Base-by-base conservation (phyloP, 805 yeast species). In the Pachysolen tannophilus region DNA sequence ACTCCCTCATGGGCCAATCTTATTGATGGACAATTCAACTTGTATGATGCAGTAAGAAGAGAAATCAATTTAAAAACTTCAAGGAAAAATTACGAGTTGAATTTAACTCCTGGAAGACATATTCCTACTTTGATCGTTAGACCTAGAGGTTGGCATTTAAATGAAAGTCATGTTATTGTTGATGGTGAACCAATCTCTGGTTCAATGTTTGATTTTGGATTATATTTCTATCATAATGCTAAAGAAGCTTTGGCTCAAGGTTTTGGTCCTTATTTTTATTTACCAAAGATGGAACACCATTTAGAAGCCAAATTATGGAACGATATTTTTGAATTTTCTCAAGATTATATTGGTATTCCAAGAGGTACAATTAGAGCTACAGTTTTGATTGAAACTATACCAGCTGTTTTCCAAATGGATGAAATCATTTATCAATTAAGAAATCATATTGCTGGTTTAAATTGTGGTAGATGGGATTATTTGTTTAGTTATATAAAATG, bases 401-500 rank as follows among this genome's bases (percentile, higher is more conserved):
- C 92, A 26, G 87, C 85, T 29, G 86, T 88, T 11, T 82, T 78
- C 71, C 92, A 82, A 60, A 76, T 82, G 79, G 88, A 82, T 53
- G 94, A 82, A 60, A 82, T 82, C 46, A 72, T 82, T 49, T 82
- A 75, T 52, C 82, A 82, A 51, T 66, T 82, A 52, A 69, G 86
- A 57, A 77, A 75, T 34, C 94, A 82, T 57, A 78, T 82, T 35
- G 71, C 82, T 8, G 94, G 92, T 38, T 69, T 82, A 58, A 82
- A 82, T 63, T 82, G 92, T 68, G 94, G 94, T 48, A 72, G 94
- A 62, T 82, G 92, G 90, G 94, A 82, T 60, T 82, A 82, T 61
- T 82, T 82, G 59, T 82, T 82, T 63, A 76, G 84, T 26, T 79
- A 84, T 43, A 81, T 82, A 56, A 82, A 82, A 60, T 67, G 82